Evolutionary conservation across 257 asterid species (phyloP), one percentile per base, ranked within the genome.

Genomic region (Gentiana straminea): DNA sequence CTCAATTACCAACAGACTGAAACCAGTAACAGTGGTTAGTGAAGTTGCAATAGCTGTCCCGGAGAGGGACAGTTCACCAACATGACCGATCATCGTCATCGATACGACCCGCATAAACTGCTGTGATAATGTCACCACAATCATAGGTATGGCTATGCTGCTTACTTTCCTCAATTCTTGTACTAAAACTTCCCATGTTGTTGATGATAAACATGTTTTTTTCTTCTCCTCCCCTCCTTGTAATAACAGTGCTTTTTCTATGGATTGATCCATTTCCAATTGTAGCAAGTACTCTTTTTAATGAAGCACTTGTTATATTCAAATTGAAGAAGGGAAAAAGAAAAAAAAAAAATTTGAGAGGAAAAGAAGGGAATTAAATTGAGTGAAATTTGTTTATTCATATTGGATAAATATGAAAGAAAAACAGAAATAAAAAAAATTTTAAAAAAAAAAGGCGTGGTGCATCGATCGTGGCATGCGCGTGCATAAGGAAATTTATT

Each of bases 71-170:
- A 77, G 70, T 49, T 68, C 69, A 50, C 68, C 52, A 34, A 73
- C 67, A 59, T 73, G 83, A 0, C 83, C 83, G 4, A 77, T 58
- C 83, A 73, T 73, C 70, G 67, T 70, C 73, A 70, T 64, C 10
- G 79, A 69, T 3, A 58, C 66, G 62, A 65, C 65, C 66, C 73
- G 62, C 13, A 55, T 32, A 15, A 77, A 45, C 15, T 70, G 68
- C 55, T 70, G 73, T 1, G 82, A 73, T n/a, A 77, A 49, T 4
- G 70, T 66, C 46, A 73, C 77, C 11, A 73, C 54, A 36, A 73
- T 38, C 77, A 77, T 73, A 8, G 75, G 83, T 11, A 64, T 4
- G 13, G 77, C 75, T 49, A 70, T 58, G 62, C 13, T 39, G 52
- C 69, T 58, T 4, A 71, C 70, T 52, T 45, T 64, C 66, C 54